Percentiles rank a stretch among this genome's conserved stretches.
Conservation (phyloP, 163 green algal genomes). For the Volvox carteri region DNA sequence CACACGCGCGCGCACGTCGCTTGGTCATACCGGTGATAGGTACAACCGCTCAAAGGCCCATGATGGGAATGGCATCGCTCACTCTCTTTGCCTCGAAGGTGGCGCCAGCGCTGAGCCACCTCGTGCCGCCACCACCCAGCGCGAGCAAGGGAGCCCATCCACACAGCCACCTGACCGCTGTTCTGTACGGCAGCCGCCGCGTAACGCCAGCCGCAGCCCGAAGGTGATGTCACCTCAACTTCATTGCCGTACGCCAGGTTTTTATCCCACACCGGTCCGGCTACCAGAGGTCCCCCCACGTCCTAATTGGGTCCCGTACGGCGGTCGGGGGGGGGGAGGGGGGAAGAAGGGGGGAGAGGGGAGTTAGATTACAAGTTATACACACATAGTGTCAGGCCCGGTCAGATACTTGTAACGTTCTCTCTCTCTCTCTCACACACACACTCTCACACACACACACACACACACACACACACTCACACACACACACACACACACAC, state of each 20-base stretch:
- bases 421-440: not conserved
- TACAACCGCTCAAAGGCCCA: too few species aligned
- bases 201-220: slow-evolving; percentile 49
- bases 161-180: slow-evolving; percentile 19
- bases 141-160: not conserved
- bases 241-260: slow-evolving; percentile 59
- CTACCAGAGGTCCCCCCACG: slow-evolving; percentile 8
- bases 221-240: slow-evolving; percentile 19
- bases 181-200: slow-evolving; percentile 33
- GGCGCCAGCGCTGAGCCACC: slow-evolving; percentile 23
- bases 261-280: slow-evolving; percentile 56
- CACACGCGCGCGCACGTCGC: too few species aligned
- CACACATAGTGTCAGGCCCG: not conserved
- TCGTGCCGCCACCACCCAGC: slow-evolving; percentile 23
- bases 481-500: not conserved
- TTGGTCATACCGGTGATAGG: too few species aligned
- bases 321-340: not conserved
- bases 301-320: not conserved
- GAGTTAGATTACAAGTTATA: not conserved
- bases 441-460: too few species aligned
- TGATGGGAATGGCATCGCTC: not conserved
- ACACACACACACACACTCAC: too few species aligned
- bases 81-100: slow-evolving; percentile 16
- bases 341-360: not conserved
- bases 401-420: too few species aligned